These are phyloP conservation scores for Rhipidocladum racemiflorum DNA, from an alignment of 176 grass and related monocot genomes.

Conservation along the genomic window DNA sequence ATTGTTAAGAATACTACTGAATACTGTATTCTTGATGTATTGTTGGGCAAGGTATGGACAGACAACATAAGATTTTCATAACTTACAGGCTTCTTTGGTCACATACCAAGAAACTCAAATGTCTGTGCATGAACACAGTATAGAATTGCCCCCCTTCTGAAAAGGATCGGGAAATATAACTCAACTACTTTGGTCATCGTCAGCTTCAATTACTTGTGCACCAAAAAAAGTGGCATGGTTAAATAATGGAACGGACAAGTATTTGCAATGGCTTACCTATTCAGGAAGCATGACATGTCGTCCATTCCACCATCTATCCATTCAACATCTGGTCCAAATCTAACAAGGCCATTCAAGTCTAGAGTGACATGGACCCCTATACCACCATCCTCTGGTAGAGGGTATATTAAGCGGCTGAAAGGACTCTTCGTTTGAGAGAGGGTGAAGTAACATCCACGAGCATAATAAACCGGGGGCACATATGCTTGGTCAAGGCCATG, in stretches of 20 bases:
- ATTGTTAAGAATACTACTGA: too few species aligned
- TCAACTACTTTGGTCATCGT: not conserved
- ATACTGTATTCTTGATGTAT: not conserved
- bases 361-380: constrained; percentile 87
- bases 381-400: constrained; percentile 94
- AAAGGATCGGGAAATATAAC: not conserved
- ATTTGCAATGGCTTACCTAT: constrained; percentile 50
- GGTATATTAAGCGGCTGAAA: constrained; percentile 86
- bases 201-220: not conserved
- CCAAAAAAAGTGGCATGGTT: not conserved
- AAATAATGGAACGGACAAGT: constrained; percentile 4
- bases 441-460: constrained; percentile 86
- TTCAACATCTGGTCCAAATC: constrained; percentile 98
- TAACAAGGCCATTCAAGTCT: constrained; percentile 69
- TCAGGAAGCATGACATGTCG: constrained; percentile 66
- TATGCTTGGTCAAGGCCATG: constrained; percentile 48
- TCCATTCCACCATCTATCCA: constrained; percentile 63
- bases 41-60: not conserved
- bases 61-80: not conserved
- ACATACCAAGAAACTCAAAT: not conserved
- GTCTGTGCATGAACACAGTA: not conserved
- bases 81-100: not conserved
- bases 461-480: constrained; percentile 67
- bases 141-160: not conserved
- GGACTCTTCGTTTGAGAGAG: constrained; percentile 70